phyloP scores from a whole-genome alignment of 192 early-diverging fungal genomes.

The Backusella morwellensis region DNA sequence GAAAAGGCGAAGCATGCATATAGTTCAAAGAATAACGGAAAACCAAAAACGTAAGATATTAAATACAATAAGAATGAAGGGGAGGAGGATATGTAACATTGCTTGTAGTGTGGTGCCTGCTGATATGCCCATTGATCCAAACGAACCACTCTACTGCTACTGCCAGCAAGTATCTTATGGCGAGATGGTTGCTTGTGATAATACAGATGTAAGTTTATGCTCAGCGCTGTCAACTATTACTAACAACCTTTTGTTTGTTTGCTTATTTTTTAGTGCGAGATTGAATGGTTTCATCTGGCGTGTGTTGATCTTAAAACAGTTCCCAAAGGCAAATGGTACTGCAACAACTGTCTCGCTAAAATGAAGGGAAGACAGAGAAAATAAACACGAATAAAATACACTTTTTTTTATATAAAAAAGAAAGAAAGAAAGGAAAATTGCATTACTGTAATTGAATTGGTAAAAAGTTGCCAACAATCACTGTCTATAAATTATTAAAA shows the following conservation, averaged over 20 bases:
- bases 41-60: conserved; percentile 15
- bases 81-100: no score
- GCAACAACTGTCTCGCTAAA: conserved; percentile 72
- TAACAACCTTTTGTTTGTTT: not conserved
- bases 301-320: conserved; percentile 90
- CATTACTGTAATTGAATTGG: conserved; percentile 44
- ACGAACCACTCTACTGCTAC: conserved; percentile 96
- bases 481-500: conserved; percentile 27
- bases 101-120: conserved; percentile 13
- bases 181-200: conserved; percentile 96
- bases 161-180: conserved; percentile 95
- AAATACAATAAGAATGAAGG: no score
- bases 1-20: conserved; percentile 15
- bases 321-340: conserved; percentile 96
- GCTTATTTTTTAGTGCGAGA: conserved; percentile 61
- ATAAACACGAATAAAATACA: not conserved
- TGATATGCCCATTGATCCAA: conserved; percentile 89
- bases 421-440: not conserved
- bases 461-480: conserved; percentile 71
- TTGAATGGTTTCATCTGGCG: conserved; percentile 97
- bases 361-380: conserved; percentile 49
- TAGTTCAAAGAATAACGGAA: conserved; percentile 16
- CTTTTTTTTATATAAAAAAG: not conserved
- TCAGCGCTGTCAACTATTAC: not conserved
- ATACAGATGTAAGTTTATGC: conserved; percentile 69